phyloP scores from a whole-genome alignment of 352 stramenopile species.

The Elongisporangium anandrum region DNA sequence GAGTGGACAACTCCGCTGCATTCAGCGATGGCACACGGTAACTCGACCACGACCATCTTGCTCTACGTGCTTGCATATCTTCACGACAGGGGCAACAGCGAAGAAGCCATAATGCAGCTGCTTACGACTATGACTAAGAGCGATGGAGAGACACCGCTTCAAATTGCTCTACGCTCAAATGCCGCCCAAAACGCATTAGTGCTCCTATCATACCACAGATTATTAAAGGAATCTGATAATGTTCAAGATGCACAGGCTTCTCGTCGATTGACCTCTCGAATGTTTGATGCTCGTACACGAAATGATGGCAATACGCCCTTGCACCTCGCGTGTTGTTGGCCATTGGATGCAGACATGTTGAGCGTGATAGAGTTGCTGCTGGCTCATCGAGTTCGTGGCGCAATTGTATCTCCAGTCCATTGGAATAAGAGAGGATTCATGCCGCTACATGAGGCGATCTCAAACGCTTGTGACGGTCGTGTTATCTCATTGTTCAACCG shows the following conservation, averaged over 20 bases:
- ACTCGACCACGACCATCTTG: slow-evolving; percentile 21
- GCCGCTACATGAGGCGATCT: slow-evolving; percentile 55
- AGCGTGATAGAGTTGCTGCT: slow-evolving; percentile 35
- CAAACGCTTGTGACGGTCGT: slow-evolving; percentile 27
- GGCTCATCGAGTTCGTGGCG: background rate
- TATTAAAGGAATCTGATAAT: background rate
- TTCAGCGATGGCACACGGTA: slow-evolving; percentile 18
- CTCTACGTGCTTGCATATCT: slow-evolving; percentile 49
- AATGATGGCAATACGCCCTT: slow-evolving; percentile 31
- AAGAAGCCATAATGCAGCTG: slow-evolving; percentile 9
- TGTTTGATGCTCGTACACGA: background rate
- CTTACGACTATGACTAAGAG: slow-evolving; percentile 18
- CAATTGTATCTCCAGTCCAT: slow-evolving; percentile 10
- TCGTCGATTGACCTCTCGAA: background rate
- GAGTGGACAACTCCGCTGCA: background rate
- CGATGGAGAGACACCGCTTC: slow-evolving; percentile 32
- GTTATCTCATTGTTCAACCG: slow-evolving; percentile 44
- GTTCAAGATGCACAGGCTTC: background rate
- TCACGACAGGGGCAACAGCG: slow-evolving; percentile 7
- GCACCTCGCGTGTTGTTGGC: slow-evolving; percentile 43
- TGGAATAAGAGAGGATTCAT: slow-evolving; percentile 48
- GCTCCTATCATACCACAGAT: slow-evolving; percentile 21
- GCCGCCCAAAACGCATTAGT: slow-evolving; percentile 34
- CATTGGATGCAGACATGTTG: slow-evolving; percentile 27
- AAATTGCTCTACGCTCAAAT: slow-evolving; percentile 33